Conservation (phyloP, 768 basidiomycete genomes). For the Lactarius indigo region DNA sequence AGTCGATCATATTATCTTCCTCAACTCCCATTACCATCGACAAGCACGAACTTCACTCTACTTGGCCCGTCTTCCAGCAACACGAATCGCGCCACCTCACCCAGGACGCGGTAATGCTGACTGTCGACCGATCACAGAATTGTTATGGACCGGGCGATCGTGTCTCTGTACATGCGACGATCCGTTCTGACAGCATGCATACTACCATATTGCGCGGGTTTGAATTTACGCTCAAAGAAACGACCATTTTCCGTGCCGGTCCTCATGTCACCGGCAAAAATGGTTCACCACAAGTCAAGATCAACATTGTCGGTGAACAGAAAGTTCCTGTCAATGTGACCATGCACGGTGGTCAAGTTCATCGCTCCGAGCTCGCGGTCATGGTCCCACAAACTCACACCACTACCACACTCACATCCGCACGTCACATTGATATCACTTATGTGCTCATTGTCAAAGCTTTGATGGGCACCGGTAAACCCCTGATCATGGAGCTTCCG, state of each 20-base stretch:
- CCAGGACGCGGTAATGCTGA: slow-evolving; percentile 70
- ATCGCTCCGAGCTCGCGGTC: slow-evolving; percentile 70
- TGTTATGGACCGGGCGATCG: slow-evolving; percentile 88
- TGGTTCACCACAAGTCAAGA: slow-evolving; percentile 53
- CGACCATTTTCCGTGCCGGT: slow-evolving; percentile 68
- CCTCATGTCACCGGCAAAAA: slow-evolving; percentile 53
- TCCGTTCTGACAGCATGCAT: slow-evolving; percentile 66
- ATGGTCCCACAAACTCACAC: slow-evolving; percentile 70
- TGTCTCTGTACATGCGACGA: slow-evolving; percentile 63
- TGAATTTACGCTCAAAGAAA: slow-evolving; percentile 76
- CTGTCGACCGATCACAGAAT: slow-evolving; percentile 68
- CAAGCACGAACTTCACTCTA: slow-evolving; percentile 91
- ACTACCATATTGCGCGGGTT: slow-evolving; percentile 78
- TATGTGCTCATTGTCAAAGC: slow-evolving; percentile 78
- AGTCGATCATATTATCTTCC: slow-evolving; percentile 63
- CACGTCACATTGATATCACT: slow-evolving; percentile 80
- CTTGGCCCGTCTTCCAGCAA: slow-evolving; percentile 89
- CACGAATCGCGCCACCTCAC: slow-evolving; percentile 62
- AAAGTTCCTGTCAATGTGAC: slow-evolving; percentile 70
- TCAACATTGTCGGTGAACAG: slow-evolving; percentile 59
- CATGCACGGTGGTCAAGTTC: slow-evolving; percentile 66
- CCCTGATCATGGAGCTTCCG: slow-evolving; percentile 69
- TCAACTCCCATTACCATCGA: slow-evolving; percentile 75
- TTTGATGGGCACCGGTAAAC: slow-evolving; percentile 62
- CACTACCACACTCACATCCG: slow-evolving; percentile 76